phyloP scores from a whole-genome alignment of 257 asterid genomes.

The Cynanchum wilfordii region DNA sequence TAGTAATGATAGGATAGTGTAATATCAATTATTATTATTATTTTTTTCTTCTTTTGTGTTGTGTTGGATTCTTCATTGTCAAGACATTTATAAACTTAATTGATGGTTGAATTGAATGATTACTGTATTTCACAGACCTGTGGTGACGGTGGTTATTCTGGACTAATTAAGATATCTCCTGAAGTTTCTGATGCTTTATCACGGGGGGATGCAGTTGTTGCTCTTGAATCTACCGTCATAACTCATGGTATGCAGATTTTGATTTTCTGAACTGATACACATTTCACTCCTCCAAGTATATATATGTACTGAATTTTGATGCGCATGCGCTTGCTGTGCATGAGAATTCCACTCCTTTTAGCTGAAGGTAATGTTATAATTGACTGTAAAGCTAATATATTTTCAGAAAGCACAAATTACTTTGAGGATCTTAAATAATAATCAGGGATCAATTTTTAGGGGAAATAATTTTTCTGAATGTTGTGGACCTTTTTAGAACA shows the following conservation, averaged over 20 bases:
- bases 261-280: background rate
- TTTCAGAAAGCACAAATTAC: background rate
- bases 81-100: background rate
- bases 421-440: background rate
- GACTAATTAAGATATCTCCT: slow-evolving; percentile 45
- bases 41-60: background rate
- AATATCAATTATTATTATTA: background rate
- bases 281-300: background rate
- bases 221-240: slow-evolving; percentile 92
- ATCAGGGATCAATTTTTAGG: background rate
- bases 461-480: background rate
- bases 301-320: background rate
- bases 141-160: background rate
- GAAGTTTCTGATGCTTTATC: slow-evolving; percentile 85
- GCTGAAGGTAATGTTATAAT: background rate
- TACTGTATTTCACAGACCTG: background rate
- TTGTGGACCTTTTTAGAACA: background rate
- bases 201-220: slow-evolving; percentile 71
- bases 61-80: background rate
- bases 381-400: background rate
- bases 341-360: background rate
- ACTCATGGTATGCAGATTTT: slow-evolving; percentile 64
- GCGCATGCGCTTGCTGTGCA: background rate
- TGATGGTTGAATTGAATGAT: background rate
- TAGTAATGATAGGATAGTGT: background rate